Percentiles rank a stretch among this genome's conserved stretches.
These are phyloP conservation scores for Hibiscus mutabilis DNA, from an alignment of 345 rosid genomes.

Conservation along the genomic window DNA sequence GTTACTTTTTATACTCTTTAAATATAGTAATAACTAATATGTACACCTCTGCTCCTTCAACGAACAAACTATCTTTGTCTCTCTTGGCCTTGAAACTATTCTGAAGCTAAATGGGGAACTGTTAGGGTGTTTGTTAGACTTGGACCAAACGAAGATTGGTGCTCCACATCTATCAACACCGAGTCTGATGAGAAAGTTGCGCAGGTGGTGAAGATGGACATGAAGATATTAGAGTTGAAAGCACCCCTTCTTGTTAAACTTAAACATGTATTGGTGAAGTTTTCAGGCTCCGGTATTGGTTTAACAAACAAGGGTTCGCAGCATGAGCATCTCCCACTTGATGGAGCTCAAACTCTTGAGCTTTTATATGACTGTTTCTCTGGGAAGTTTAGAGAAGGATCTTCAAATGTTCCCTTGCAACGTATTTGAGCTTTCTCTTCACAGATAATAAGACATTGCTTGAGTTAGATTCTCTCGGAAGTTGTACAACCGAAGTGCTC, in stretches of 20 bases:
- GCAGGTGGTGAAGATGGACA: conserved; percentile 30
- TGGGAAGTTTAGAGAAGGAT: too few species aligned
- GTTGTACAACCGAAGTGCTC: not conserved
- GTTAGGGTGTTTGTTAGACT: not conserved
- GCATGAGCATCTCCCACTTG: too few species aligned
- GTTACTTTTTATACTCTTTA: too few species aligned
- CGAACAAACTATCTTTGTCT: not conserved
- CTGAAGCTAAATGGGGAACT: conserved; percentile 19
- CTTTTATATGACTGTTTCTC: too few species aligned
- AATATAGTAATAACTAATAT: too few species aligned
- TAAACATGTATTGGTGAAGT: too few species aligned
- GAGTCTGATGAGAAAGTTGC: conserved; percentile 8
- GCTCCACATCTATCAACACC: not conserved
- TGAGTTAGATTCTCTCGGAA: not conserved
- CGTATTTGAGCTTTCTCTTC: too few species aligned
- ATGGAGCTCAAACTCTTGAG: too few species aligned
- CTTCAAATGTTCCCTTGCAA: too few species aligned
- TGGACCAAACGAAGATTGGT: conserved; percentile 1
- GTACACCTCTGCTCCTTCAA: not conserved
- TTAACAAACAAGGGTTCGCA: too few species aligned
- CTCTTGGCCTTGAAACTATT: not conserved
- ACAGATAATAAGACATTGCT: not conserved
- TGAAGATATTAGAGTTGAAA: conserved; percentile 18
- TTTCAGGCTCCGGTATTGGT: too few species aligned
- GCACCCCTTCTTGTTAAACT: not conserved